phyloP scores from a whole-genome alignment of 169 alveolate genomes.

The Plasmodium vivax region DNA sequence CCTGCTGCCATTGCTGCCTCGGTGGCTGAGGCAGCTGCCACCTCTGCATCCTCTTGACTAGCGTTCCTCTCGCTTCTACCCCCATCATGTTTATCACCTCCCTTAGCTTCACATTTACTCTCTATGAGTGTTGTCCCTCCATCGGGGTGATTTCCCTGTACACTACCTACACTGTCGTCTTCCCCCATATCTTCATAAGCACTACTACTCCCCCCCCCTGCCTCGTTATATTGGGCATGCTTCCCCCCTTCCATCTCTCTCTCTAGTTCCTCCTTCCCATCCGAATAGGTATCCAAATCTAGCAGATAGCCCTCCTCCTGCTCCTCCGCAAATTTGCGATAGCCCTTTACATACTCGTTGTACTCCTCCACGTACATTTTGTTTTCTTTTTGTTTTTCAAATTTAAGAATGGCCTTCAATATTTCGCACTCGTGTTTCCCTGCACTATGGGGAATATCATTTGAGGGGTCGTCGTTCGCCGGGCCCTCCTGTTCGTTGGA shows the following conservation, averaged over 20 bases:
- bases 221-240: neutral
- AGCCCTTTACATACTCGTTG: neutral
- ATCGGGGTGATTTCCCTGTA: neutral
- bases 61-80: neutral
- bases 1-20: neutral
- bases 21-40: neutral
- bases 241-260: neutral
- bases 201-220: neutral
- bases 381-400: conserved; percentile 22
- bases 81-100: neutral
- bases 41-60: neutral
- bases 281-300: neutral
- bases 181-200: neutral
- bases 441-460: neutral
- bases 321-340: conserved; percentile 15
- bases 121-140: neutral
- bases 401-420: neutral
- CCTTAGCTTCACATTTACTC: neutral
- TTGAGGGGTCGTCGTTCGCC: neutral
- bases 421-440: neutral
- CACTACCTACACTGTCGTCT: neutral
- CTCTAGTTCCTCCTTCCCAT: neutral
- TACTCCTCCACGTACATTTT: conserved; percentile 4
- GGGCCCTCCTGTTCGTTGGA: neutral
- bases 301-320: neutral